Evolutionary conservation across 345 rosid genomes (phyloP).

Genomic region (Pseudoturritis turrita): DNA sequence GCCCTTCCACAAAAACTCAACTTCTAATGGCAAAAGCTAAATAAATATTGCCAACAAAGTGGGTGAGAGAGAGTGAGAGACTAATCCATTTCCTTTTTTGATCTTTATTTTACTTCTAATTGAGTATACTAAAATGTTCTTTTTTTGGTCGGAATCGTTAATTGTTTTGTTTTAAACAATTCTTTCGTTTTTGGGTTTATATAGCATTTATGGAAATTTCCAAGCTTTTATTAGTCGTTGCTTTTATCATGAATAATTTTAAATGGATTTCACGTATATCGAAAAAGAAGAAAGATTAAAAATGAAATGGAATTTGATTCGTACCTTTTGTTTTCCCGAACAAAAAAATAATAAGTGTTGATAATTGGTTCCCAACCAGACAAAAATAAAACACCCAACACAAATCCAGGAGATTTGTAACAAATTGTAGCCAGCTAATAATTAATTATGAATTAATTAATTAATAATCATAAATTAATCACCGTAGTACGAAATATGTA

Average conservation of each 20-base stretch:
- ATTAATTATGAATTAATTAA: not conserved
- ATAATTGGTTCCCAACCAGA: constrained; percentile 27
- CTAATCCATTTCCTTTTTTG: not conserved
- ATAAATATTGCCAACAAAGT: not conserved
- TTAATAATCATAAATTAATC: not conserved
- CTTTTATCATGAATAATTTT: not conserved
- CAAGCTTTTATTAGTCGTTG: not conserved
- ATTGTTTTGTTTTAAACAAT: not conserved
- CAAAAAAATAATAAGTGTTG: not conserved
- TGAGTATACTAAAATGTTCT: not conserved
- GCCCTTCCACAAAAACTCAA: constrained; percentile 61
- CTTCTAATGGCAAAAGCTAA: constrained; percentile 37
- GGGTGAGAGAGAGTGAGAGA: no score
- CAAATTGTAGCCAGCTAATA: not conserved
- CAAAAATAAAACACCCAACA: constrained; percentile 21
- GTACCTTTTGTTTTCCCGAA: constrained; percentile 23
- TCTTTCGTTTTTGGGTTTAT: not conserved
- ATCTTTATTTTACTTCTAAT: not conserved
- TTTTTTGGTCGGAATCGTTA: not conserved
- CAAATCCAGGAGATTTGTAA: constrained; percentile 25
- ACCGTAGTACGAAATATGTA: not conserved
- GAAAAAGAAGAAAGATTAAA: constrained; percentile 5
- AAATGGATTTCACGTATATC: not conserved
- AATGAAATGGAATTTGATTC: constrained; percentile 25
- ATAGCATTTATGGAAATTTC: not conserved